phyloP scores from a whole-genome alignment of 176 grass and related monocot species.

The Thalia dealbata region DNA sequence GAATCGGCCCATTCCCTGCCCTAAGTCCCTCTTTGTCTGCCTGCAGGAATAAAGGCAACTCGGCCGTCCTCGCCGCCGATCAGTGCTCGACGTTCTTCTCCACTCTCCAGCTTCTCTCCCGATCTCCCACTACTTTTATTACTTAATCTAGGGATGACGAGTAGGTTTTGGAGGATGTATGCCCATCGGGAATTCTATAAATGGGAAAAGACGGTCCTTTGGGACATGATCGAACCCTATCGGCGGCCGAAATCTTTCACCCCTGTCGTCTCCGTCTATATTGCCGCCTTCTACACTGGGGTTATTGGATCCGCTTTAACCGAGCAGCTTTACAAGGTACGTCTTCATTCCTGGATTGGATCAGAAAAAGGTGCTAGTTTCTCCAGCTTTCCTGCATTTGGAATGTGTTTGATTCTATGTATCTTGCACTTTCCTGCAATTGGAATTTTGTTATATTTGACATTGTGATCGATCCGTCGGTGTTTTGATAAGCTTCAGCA shows the following conservation, averaged over 20 bases:
- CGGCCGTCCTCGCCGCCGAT: too few species aligned
- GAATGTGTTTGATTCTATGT: not conserved
- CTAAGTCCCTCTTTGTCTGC: too few species aligned
- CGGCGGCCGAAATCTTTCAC: constrained; percentile 56
- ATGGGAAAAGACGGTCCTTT: constrained; percentile 94
- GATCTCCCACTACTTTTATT: too few species aligned
- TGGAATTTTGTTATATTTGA: too few species aligned
- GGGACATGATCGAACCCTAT: constrained; percentile 96
- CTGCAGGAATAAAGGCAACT: too few species aligned
- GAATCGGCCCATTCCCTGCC: too few species aligned
- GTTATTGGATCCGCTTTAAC: constrained; percentile 67
- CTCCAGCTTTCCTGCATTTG: not conserved
- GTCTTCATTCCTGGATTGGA: not conserved
- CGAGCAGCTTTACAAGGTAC: constrained; percentile 89
- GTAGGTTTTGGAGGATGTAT: constrained; percentile 86
- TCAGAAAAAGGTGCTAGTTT: not conserved
- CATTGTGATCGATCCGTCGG: too few species aligned
- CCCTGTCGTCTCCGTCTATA: constrained; percentile 65
- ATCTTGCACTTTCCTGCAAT: not conserved
- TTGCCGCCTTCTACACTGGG: constrained; percentile 92
- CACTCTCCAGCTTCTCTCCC: too few species aligned
- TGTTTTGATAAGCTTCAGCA: too few species aligned
- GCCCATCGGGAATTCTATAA: constrained; percentile 73
- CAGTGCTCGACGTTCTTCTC: too few species aligned
- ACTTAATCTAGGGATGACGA: constrained; percentile 24